These are phyloP conservation scores for Dendrobium chrysotoxum DNA, from an alignment of 106 monocot genomes.

Conservation along the genomic window DNA sequence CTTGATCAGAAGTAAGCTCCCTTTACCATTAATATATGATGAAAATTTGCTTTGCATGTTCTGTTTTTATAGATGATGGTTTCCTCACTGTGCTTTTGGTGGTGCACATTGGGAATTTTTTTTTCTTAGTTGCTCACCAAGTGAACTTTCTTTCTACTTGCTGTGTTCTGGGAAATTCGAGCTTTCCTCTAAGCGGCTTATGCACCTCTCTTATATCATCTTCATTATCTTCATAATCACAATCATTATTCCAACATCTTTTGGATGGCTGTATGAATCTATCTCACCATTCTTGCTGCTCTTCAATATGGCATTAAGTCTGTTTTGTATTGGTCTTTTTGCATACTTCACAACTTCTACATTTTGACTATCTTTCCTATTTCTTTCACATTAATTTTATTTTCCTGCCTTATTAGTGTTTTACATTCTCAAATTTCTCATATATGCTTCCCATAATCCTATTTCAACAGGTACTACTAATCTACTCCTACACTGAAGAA, in stretches of 20 bases:
- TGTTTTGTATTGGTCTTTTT: neutral
- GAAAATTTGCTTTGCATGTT: neutral
- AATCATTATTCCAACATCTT: neutral
- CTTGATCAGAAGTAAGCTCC: conserved; percentile 85
- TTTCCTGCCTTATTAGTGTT: neutral
- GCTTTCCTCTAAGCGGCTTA: too few species aligned
- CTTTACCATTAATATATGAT: neutral
- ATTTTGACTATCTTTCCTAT: neutral
- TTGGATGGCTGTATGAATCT: neutral
- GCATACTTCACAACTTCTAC: neutral
- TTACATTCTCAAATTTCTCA: neutral
- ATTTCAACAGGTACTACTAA: neutral
- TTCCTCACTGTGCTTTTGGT: neutral
- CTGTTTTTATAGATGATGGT: neutral
- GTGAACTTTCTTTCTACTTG: neutral
- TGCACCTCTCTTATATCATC: neutral
- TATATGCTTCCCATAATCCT: neutral
- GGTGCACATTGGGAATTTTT: neutral
- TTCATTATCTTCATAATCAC: neutral
- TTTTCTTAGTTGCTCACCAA: neutral
- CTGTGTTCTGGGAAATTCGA: neutral
- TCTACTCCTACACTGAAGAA: neutral
- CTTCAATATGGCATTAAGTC: neutral
- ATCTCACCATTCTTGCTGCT: neutral
- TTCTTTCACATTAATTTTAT: neutral